A percentile compares a stretch with the other conserved stretches of the same genome.
These are phyloP conservation scores for Streptanthus diversifolius DNA, from an alignment of 345 rosid genomes.

Conservation along the genomic window DNA sequence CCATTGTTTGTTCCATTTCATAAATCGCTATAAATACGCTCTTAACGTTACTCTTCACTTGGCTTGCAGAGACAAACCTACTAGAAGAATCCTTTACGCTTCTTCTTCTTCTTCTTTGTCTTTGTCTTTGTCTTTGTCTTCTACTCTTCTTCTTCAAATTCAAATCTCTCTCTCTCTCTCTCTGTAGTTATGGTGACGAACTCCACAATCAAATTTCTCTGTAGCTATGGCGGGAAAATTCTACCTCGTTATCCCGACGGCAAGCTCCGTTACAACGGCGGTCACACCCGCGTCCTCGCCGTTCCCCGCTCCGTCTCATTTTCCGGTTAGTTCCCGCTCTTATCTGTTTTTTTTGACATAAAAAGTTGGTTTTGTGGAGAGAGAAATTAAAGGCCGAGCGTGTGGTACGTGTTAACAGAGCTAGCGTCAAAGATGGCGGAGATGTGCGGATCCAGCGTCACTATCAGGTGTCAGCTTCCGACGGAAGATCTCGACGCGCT, in stretches of 20 bases:
- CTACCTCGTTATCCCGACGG: conserved; percentile 89
- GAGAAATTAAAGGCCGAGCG: conserved; percentile 23
- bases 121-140: too few species aligned
- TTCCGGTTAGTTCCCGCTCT: conserved; percentile 47
- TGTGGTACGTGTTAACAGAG: conserved; percentile 53
- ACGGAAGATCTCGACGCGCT: conserved; percentile 87
- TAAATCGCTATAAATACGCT: conserved; percentile 32
- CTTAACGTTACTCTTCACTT: conserved; percentile 17
- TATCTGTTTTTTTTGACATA: background rate
- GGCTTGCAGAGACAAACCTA: conserved; percentile 34
- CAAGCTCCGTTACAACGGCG: conserved; percentile 88
- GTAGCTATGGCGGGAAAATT: conserved; percentile 90
- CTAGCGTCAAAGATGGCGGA: conserved; percentile 70
- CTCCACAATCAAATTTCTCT: conserved; percentile 67
- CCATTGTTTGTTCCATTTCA: background rate
- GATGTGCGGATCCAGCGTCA: conserved; percentile 56
- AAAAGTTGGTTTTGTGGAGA: background rate
- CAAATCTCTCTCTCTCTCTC: background rate
- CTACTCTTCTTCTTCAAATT: background rate
- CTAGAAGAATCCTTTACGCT: conserved; percentile 7
- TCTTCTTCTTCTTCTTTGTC: background rate
- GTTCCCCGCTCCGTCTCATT: conserved; percentile 68
- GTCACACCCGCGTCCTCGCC: conserved; percentile 94
- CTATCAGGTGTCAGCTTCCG: conserved; percentile 85
- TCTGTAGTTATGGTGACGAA: conserved; percentile 17